Evolutionary conservation across 768 basidiomycete genomes (phyloP), one percentile per base, ranked within the genome.

Genomic region (Rhizopogon vesiculosus): DNA sequence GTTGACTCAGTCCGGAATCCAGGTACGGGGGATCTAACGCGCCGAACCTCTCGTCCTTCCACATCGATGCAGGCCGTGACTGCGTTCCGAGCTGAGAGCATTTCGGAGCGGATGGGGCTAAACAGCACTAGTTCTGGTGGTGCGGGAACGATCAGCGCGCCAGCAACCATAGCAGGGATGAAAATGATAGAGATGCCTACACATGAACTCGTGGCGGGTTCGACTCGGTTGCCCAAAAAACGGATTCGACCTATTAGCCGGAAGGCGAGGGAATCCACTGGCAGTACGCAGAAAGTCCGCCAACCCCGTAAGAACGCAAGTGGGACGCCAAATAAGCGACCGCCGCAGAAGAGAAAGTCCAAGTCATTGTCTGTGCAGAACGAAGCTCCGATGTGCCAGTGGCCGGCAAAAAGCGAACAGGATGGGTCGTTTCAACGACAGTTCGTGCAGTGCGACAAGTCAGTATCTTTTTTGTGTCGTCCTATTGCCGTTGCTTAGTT

Each of bases 391-490:
- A 16, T 48, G 33, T 48, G 46, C 22, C 46, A 48, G 19, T 48
- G 46, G 46, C 46, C 46, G 15, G 33, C 18, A 35, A 48, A 19
- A 18, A 19, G 19, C 31, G 15, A 33, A 5, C 33, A 35, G 8
- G 19, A 48, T 19, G 33, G 33, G 7, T 48, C 46, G 2, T 33
- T 48, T 33, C 31, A 33, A 5, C 18, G 5, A 3, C 33, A 74
- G 71, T 70, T 72, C 44, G 67, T 72, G 31, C 65, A 71, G 55
- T 74, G 71, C 29, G 71, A 74, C 56, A 62, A 60, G 71, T 72
- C 46, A 42, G 72, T 62, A 22, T 25, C 0, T n/a, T 16, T 18
- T 7, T 9, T 10, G 8, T 77, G 75, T 52, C 18, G 19, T 31
- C 7, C 3, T 3, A 12, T 7, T 16, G 25, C 16, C 7, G 10